Base-by-base conservation (phyloP, 352 stramenopile genomes). In the Salisapilia sapeloensis region DNA sequence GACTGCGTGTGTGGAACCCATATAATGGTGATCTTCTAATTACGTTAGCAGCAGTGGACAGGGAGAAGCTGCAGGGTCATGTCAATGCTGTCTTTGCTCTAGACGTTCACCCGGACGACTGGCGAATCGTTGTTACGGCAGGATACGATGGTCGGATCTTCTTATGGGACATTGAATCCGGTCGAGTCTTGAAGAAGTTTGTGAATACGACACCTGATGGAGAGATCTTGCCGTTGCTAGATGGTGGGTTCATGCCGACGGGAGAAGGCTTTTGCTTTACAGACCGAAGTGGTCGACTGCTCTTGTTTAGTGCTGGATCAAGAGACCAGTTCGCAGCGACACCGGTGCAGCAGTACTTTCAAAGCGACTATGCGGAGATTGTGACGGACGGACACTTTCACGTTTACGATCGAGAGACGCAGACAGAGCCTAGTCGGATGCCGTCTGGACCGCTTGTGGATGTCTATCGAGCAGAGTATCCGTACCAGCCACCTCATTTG, bases 341-440 rank as follows among this genome's bases (percentile, higher is more conserved):
- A 4, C 76, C 70, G 13, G 56, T 77, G 24, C 74, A 94, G 43
- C 82, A 94, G 42, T 85, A 85, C 37, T 95, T 96, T 37, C 50
- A 70, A 4, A 87, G 65, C 17, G 86, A 96, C 46, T 96, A 95
- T 35, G 65, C 66, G 5, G 74, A 81, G 41, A 54, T 96, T 16
- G 39, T 93, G 11, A 83, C 75, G 4, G 86, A 96, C 54, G 50
- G 62, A 4, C 46, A 89, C 36, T 82, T 91, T 24, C 87, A 94
- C 29, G 83, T 93, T 4, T 52, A 80, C 2, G 86, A 96, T 44
- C 63, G 74, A 5, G 77, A 84, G 34, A 92, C 79, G 10, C 66
- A 93, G 41, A 47, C 82, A 8, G 50, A 85, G 16, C 72, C 82
- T 13, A 91, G 87, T 32, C 43, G 93, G 40, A 86, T 92, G 60